Conservation (phyloP, 2,329 filamentous ascomycete genomes). For the Ophiosphaerella herpotricha region DNA sequence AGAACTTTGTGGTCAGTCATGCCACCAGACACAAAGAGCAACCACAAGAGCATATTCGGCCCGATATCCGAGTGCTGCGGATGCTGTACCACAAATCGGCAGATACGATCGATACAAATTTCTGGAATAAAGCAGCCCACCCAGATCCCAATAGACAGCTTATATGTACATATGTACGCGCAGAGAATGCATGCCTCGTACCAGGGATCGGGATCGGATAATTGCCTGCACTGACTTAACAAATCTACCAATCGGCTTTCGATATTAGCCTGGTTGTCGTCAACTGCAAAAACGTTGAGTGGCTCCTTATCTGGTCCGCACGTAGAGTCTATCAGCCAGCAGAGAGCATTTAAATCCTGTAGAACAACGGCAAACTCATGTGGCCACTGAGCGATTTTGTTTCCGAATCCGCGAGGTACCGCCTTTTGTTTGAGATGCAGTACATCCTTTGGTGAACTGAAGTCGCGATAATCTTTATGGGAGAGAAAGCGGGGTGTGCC, state of each 20-base stretch:
- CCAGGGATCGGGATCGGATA: neutral
- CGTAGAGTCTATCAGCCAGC: constrained; percentile 9
- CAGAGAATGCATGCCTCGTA: constrained; percentile 19
- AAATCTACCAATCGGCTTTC: constrained; percentile 18
- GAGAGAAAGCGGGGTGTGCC: constrained; percentile 16
- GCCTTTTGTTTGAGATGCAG: neutral
- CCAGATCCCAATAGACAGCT: constrained; percentile 21
- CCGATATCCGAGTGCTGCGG: neutral
- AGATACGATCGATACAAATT: constrained; percentile 13
- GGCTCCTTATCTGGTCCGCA: neutral
- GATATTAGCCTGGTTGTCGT: constrained; percentile 16
- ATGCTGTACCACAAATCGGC: too few relatives aligned
- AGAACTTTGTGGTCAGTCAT: constrained; percentile 8
- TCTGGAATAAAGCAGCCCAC: constrained; percentile 21
- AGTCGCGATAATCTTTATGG: constrained; percentile 9
- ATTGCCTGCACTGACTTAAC: constrained; percentile 5
- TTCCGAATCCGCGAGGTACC: constrained; percentile 10
- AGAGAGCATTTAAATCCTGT: constrained; percentile 16
- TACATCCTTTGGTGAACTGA: neutral
- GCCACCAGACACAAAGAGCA: constrained; percentile 18
- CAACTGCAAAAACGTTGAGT: constrained; percentile 12
- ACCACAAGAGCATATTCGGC: constrained; percentile 12
- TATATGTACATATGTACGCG: constrained; percentile 18
- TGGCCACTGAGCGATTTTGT: neutral
- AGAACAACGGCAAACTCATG: constrained; percentile 7